These are phyloP conservation scores for Ceratobasidium sp. DNA, from an alignment of 1,284 basidiomycete genomes.

Conservation along the genomic window DNA sequence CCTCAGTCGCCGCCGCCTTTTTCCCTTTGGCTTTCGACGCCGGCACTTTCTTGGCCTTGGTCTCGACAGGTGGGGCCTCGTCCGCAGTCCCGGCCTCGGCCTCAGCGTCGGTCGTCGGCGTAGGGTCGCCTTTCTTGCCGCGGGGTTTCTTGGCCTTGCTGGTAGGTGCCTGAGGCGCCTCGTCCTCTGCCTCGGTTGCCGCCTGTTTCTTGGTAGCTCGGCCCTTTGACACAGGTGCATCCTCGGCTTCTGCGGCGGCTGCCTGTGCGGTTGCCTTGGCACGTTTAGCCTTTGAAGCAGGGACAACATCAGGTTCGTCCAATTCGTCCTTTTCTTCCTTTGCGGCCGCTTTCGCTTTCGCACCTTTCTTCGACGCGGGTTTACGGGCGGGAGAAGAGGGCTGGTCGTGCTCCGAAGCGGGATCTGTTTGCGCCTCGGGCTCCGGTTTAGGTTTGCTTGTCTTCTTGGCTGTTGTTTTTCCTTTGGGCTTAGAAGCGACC, in stretches of 20 bases:
- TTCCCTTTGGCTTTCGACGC: conserved; percentile 25
- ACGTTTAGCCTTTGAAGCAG: conserved; percentile 33
- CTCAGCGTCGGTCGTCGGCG: conserved; percentile 8
- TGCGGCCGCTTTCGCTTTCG: conserved; percentile 21
- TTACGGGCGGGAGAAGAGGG: conserved; percentile 24
- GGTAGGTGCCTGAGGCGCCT: neutral
- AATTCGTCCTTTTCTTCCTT: neutral
- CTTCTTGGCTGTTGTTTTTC: conserved; percentile 3
- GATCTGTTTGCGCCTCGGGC: neutral
- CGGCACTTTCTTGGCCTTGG: conserved; percentile 15
- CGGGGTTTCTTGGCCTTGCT: neutral
- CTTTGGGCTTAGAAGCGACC: conserved; percentile 3
- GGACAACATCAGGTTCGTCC: conserved; percentile 37
- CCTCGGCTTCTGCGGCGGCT: conserved; percentile 18
- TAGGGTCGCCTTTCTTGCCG: neutral
- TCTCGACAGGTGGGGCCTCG: neutral
- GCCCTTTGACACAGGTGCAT: conserved; percentile 6
- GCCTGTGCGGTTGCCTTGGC: conserved; percentile 34
- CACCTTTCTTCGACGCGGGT: conserved; percentile 17
- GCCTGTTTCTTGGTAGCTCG: neutral
- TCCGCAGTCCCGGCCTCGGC: neutral
- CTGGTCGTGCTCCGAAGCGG: neutral
- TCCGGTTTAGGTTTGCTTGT: conserved; percentile 2
- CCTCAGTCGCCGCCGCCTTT: conserved; percentile 4
- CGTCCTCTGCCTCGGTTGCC: neutral